Conservation (phyloP, 148 eudicot species). For the Arbutus unedo region DNA sequence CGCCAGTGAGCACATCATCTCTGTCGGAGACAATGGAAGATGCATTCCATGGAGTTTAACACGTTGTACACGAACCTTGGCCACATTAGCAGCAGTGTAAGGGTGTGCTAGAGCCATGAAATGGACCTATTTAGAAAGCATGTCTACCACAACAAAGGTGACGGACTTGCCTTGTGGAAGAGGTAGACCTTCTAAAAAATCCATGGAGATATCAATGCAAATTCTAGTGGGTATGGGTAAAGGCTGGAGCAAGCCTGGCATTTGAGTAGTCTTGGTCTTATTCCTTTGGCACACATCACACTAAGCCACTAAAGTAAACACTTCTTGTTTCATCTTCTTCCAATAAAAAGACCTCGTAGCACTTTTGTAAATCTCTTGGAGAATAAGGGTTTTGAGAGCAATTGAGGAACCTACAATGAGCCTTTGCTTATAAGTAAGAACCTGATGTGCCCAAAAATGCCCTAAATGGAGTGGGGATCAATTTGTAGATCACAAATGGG, state of each 20-base stretch:
- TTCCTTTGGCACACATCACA: neutral
- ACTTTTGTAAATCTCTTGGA: neutral
- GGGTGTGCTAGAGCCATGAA: neutral
- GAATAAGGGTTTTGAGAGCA: too few species aligned
- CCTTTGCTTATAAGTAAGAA: too few species aligned
- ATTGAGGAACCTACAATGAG: too few species aligned
- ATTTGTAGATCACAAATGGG: neutral
- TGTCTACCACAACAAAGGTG: neutral
- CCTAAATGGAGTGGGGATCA: neutral
- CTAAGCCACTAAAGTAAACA: neutral
- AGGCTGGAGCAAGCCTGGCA: neutral
- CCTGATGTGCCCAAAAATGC: neutral
- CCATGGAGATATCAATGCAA: neutral
- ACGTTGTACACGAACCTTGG: neutral
- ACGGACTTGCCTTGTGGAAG: neutral
- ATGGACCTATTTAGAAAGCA: neutral
- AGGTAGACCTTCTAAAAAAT: neutral
- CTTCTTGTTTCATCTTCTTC: neutral
- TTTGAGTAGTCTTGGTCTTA: neutral
- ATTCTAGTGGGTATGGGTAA: neutral
- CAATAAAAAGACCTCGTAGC: neutral
- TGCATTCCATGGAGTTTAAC: neutral
- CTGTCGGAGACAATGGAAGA: neutral
- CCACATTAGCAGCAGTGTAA: neutral
- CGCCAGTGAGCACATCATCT: neutral